Evolutionary conservation across 345 rosid species (phyloP), one percentile per base, ranked within the genome.

Genomic region (Excoecaria agallocha): DNA sequence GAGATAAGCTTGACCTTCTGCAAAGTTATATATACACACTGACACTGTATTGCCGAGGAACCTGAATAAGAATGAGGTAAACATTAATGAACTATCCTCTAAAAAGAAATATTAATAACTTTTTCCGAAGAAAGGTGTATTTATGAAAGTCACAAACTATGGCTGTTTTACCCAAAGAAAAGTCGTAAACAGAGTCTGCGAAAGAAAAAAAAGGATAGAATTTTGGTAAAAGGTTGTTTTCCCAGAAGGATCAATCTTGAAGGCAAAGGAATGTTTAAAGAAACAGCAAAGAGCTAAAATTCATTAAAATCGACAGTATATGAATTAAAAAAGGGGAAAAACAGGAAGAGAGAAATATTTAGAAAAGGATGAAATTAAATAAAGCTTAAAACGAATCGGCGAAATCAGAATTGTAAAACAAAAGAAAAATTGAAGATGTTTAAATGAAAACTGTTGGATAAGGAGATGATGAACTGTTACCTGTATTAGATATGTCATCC

Each of bases 1-100:
- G 45, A 61, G 66, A 71, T 71, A 30, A n/a, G 74, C 25, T 17
- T 58, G 62, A 59, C 45, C 73, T 55, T 39, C 73, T 70, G 49
- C 38, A 54, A 50, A 70, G 62, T 19, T 69, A 20, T 69, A 35
- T 25, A 41, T 55, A 56, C 49, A 63, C n/a, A 63, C 66, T 35
- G 41, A 52, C 49, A n/a, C 52, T 56, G 38, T 45, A 58, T 30
- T 17, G 16, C 52, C 3, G 46, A 43, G 52, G 22, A 25, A 71
- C 74, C 74, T 24, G 67, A 10, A 30, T 5, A 0, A 71, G 22
- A 25, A 30, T 24, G 17, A 20, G 8, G 39, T 12, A 46, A 6
- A 17, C 37, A 13, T 12, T 3, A 35, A 24, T 50, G 0, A 57
- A 8, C 8, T 25, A 22, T 51, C 73, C 38, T 56, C 19, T 3